Evolutionary conservation across 129 eudicot genomes (phyloP).

Genomic region (Flaveria ramosissima): DNA sequence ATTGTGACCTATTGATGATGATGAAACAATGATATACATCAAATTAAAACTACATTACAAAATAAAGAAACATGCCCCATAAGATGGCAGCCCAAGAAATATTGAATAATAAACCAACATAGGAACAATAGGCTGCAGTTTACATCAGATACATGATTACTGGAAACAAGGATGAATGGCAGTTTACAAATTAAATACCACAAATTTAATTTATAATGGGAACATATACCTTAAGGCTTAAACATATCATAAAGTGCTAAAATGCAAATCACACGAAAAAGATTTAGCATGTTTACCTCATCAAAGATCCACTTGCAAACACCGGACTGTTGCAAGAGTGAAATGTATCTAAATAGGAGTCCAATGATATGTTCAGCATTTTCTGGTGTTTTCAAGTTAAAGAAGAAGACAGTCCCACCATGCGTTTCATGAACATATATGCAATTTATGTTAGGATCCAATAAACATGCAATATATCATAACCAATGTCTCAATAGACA

Average conservation of each 20-base stretch:
- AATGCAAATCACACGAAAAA: not conserved
- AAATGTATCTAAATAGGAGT: slow-evolving; percentile 76
- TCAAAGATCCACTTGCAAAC: slow-evolving; percentile 88
- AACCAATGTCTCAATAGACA: slow-evolving; percentile 23
- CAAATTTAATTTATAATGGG: not conserved
- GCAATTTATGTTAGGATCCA: slow-evolving; percentile 11
- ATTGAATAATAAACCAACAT: not conserved
- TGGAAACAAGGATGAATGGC: slow-evolving; percentile 17
- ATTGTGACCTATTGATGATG: too few relatives aligned
- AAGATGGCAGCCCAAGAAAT: slow-evolving; percentile 19
- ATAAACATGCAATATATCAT: slow-evolving; percentile 13
- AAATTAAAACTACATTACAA: too few relatives aligned
- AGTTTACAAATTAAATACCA: not conserved
- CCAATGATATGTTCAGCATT: slow-evolving; percentile 83
- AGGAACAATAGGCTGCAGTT: slow-evolving; percentile 8
- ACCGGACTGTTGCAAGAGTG: slow-evolving; percentile 88
- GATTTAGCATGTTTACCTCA: slow-evolving; percentile 58
- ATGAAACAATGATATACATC: too few relatives aligned
- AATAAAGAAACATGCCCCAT: not conserved
- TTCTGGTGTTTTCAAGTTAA: slow-evolving; percentile 41
- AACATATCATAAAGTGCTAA: slow-evolving; percentile 8
- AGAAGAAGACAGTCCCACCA: slow-evolving; percentile 17
- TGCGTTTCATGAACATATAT: slow-evolving; percentile 10
- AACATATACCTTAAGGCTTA: slow-evolving; percentile 1
- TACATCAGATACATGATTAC: not conserved